These are phyloP conservation scores for Simmondsia chinensis DNA, from an alignment of 148 eudicot genomes.

Conservation along the genomic window DNA sequence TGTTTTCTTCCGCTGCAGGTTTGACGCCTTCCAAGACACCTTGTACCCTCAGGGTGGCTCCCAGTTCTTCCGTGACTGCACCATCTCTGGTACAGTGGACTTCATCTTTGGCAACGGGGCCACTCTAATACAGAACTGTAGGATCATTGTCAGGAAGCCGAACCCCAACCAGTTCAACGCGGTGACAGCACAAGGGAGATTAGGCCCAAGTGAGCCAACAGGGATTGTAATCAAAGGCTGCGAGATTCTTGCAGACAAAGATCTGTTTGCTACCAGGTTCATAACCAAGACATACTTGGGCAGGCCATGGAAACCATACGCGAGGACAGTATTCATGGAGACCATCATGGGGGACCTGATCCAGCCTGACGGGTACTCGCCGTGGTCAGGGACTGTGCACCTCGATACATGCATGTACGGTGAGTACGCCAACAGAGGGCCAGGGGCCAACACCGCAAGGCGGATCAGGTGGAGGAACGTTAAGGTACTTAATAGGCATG, in stretches of 20 bases:
- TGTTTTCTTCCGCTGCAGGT: slow-evolving; percentile 33
- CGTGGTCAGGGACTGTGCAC: slow-evolving; percentile 17
- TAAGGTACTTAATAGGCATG: slow-evolving; percentile 2
- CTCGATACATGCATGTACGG: slow-evolving; percentile 22
- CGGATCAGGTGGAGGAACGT: slow-evolving; percentile 26
- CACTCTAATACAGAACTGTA: slow-evolving; percentile 27
- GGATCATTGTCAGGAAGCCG: slow-evolving; percentile 22
- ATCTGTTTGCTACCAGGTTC: slow-evolving; percentile 16
- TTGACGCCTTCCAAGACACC: slow-evolving; percentile 58
- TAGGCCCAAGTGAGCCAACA: slow-evolving; percentile 8
- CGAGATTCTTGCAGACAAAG: slow-evolving; percentile 19
- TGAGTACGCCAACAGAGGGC: slow-evolving; percentile 33
- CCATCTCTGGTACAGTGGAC: slow-evolving; percentile 49
- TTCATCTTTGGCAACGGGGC: slow-evolving; percentile 47
- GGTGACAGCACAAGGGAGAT: slow-evolving; percentile 40
- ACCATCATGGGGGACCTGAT: slow-evolving; percentile 30
- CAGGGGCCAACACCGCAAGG: slow-evolving; percentile 13
- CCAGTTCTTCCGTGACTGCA: slow-evolving; percentile 52
- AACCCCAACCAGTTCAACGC: slow-evolving; percentile 21
- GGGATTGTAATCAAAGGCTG: slow-evolving; percentile 42
- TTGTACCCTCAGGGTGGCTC: slow-evolving; percentile 36
- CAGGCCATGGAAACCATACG: slow-evolving; percentile 37
- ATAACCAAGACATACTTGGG: slow-evolving; percentile 32
- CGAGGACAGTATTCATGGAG: slow-evolving; percentile 35
- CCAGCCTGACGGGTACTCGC: slow-evolving; percentile 32